Percentiles rank a stretch among this genome's conserved stretches.
phyloP scores from a whole-genome alignment of 2,329 filamentous ascomycete species.

The Aspergillus tanneri region DNA sequence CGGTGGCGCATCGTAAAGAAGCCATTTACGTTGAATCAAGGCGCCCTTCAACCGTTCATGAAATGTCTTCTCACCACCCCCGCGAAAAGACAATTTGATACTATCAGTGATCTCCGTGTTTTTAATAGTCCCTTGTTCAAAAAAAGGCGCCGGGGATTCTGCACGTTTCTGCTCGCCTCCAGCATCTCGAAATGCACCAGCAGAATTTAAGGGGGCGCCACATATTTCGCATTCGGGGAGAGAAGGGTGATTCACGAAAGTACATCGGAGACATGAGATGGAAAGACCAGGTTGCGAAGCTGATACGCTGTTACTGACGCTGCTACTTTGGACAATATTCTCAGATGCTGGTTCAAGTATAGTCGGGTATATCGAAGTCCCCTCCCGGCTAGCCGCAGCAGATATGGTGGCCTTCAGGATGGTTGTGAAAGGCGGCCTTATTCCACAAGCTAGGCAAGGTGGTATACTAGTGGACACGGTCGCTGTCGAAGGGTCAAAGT shows the following conservation, averaged over 20 bases:
- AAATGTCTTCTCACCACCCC: slow-evolving; percentile 85
- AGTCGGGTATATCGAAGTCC: slow-evolving; percentile 14
- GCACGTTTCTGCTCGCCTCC: slow-evolving; percentile 46
- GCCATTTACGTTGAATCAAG: slow-evolving; percentile 91
- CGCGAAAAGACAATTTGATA: slow-evolving; percentile 89
- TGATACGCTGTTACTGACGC: background rate
- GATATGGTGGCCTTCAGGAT: slow-evolving; percentile 84
- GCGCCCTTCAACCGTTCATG: slow-evolving; percentile 83
- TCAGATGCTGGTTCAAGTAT: slow-evolving; percentile 6
- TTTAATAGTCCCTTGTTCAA: slow-evolving; percentile 48
- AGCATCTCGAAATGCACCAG: slow-evolving; percentile 45
- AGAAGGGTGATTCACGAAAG: slow-evolving; percentile 89
- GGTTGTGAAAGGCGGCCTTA: slow-evolving; percentile 80
- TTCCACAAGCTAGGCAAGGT: slow-evolving; percentile 88
- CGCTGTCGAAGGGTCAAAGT: slow-evolving; percentile 83
- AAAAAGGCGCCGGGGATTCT: slow-evolving; percentile 75
- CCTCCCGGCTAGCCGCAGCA: slow-evolving; percentile 58
- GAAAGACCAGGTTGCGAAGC: slow-evolving; percentile 16
- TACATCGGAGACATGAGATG: slow-evolving; percentile 75
- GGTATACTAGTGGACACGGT: slow-evolving; percentile 76
- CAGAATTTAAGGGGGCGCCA: slow-evolving; percentile 67
- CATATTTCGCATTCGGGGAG: slow-evolving; percentile 87
- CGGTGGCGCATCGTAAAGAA: slow-evolving; percentile 84
- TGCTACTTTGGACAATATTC: slow-evolving; percentile 6
- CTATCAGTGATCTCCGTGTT: slow-evolving; percentile 66